Evolutionary conservation across 108 stramenopile genomes (phyloP), one percentile per base, ranked within the genome.

Genomic region (Skeletonema tropicum): DNA sequence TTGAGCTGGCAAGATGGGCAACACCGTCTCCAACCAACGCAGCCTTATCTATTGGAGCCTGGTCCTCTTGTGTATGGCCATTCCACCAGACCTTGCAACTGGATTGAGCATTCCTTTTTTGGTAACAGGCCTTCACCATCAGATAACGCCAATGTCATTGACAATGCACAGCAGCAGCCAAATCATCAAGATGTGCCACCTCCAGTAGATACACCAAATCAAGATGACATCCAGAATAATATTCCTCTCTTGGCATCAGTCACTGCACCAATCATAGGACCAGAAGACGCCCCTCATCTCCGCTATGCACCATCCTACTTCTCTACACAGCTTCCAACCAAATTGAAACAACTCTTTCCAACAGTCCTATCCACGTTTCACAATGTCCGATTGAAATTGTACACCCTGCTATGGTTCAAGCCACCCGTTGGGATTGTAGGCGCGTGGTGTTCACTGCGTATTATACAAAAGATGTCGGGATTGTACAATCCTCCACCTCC

Each of bases 341-440:
- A 30, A 59, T 5, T 80, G 9, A 55, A 63, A 19, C 55, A 60
- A 29, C 19, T 74, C 32, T 48, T 68, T 17, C 79, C 79, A 6
- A 26, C 23, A 0, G 31, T 80, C 8, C 1, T 64, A 0, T 64
- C 68, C 2, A 49, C 15, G 15, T 52, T 74, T 31, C 69, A 58
- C 32, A 14, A 8, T 4, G 73, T 57, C 4, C 68, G 79, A 19
- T 15, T 55, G 21, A 70, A 68, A 38, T 25, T 74, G 3, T 66
- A 74, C 30, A 36, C 63, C 6, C 23, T 73, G 1, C 48, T 74
- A n/a, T 80, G 79, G 79, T 90, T 88, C 77, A 89, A 89, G 58
- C 89, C 89, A 33, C 92, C 92, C 0, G 90, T 93, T 2, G 92
- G 92, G 13, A 81, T 90, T 62, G 87, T 88, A 3, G 65, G 87